These are phyloP conservation scores for Sphaerulina musiva DNA, from an alignment of 2,329 filamentous ascomycete genomes.

Conservation along the genomic window DNA sequence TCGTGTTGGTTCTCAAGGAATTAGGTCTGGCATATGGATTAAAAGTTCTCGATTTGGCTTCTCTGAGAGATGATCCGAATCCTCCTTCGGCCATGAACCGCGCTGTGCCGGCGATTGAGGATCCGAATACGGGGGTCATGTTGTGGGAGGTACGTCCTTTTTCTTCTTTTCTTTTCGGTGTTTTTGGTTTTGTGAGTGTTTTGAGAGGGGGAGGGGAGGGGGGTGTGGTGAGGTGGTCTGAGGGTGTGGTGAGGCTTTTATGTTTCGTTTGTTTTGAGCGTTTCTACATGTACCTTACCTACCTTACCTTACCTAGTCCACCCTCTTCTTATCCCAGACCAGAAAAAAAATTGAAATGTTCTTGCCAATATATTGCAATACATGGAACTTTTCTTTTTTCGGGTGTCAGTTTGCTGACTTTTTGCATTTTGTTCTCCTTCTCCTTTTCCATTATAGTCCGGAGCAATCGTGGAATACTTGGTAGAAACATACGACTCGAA, in stretches of 20 bases:
- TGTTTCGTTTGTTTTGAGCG: too few relatives aligned
- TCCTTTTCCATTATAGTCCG: constrained; percentile 19
- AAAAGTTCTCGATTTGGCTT: constrained; percentile 3
- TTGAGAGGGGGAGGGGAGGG: too few relatives aligned
- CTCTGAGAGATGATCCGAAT: constrained; percentile 31
- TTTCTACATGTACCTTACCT: too few relatives aligned
- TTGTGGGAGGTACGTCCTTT: constrained; percentile 40
- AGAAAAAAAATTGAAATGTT: too few relatives aligned
- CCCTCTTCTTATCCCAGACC: too few relatives aligned
- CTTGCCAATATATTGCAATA: too few relatives aligned
- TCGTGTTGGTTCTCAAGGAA: constrained; percentile 11
- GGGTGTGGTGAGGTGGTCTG: too few relatives aligned
- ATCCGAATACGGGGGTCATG: constrained; percentile 41
- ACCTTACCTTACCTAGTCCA: too few relatives aligned
- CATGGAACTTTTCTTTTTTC: background rate
- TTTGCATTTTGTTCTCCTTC: background rate
- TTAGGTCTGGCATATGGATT: constrained; percentile 5
- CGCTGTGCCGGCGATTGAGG: constrained; percentile 39
- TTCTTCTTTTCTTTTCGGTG: too few relatives aligned
- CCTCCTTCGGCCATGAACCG: constrained; percentile 40
- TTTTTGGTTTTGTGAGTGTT: background rate
- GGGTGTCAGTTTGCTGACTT: background rate
- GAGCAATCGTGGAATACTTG: constrained; percentile 31
- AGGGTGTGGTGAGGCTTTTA: too few relatives aligned
- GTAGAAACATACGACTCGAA: constrained; percentile 32